Conservation (phyloP, 1,284 basidiomycete genomes). For the Moesziomyces sp. region DNA sequence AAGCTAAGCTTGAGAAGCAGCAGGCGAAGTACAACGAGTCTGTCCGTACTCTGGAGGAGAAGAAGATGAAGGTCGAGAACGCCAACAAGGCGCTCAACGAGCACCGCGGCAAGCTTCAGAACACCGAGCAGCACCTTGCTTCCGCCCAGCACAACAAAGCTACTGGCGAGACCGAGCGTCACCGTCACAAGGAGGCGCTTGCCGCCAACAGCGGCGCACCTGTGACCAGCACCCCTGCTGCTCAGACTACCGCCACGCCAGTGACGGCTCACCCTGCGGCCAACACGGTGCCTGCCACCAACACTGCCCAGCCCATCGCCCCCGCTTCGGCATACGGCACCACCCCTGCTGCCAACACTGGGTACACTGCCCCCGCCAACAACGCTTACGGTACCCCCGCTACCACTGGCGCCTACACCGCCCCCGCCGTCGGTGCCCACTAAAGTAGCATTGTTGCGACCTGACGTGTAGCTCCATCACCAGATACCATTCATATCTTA, state of each 20-base stretch:
- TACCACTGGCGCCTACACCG: conserved; percentile 6
- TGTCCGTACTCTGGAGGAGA: conserved; percentile 35
- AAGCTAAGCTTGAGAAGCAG: conserved; percentile 40
- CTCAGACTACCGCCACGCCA: not conserved
- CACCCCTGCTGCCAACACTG: not conserved
- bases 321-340: conserved; percentile 7
- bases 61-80: conserved; percentile 43
- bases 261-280: not conserved
- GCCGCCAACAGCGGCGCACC: not conserved
- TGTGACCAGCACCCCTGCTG: too few species aligned
- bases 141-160: conserved; percentile 35
- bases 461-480: not conserved
- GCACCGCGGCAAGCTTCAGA: conserved; percentile 20
- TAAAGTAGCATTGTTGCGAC: conserved; percentile 4
- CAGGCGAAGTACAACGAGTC: conserved; percentile 39
- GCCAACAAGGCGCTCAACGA: conserved; percentile 19
- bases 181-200: conserved; percentile 28
- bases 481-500: not conserved
- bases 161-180: conserved; percentile 19
- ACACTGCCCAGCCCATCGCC: not conserved
- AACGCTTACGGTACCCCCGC: conserved; percentile 13
- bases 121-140: conserved; percentile 31
- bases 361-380: not conserved
- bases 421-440: conserved; percentile 25
- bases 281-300: not conserved